Evolutionary conservation across 495 filamentous ascomycete species (phyloP), one percentile per base, ranked within the genome.

Genomic region (Xylaria sp.): DNA sequence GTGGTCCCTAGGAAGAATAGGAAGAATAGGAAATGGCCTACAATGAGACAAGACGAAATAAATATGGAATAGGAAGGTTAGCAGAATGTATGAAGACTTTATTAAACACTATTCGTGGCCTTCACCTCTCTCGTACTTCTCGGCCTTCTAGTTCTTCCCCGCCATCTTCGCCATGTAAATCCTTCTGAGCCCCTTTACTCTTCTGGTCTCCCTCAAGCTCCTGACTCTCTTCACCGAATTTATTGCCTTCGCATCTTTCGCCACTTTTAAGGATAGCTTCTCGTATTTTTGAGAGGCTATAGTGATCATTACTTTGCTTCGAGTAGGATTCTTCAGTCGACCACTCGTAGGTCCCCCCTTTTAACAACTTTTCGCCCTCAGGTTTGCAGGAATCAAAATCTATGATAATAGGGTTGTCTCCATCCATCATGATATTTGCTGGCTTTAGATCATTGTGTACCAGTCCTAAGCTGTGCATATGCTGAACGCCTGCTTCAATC

Each of bases 361-460:
- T 77, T 8, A 67, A 67, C n/a, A 77, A 59, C 53, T 76, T 58
- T 57, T 73, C 72, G 53, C 74, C 75, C 41, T 81, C 69, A 12
- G 17, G 24, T 63, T 76, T 73, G 66, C 71, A 81, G 21, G 78
- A 80, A 73, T 81, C 80, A 61, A 85, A 85, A 74, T 85, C 82
- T 43, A 83, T 80, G 29, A 85, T 78, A 67, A 85, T 63, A 37
- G 78, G 75, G 26, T 69, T 73, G 29, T 78, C 73, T 17, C 64
- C 70, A 53, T 75, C 68, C 26, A 81, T 71, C 77, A 80, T 79
- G 63, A 79, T 79, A 53, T 80, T 81, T 17, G 19, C 55, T 55
- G 75, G 74, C n/a, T 77, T 80, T 43, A 81, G 35, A 67, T 81
- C 76, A 46, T 73, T 76, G 62, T 79, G 73, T 21, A 76, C 68